These are phyloP conservation scores for Kazachstania bromeliacearum DNA, from an alignment of 805 yeast species.

Conservation along the genomic window DNA sequence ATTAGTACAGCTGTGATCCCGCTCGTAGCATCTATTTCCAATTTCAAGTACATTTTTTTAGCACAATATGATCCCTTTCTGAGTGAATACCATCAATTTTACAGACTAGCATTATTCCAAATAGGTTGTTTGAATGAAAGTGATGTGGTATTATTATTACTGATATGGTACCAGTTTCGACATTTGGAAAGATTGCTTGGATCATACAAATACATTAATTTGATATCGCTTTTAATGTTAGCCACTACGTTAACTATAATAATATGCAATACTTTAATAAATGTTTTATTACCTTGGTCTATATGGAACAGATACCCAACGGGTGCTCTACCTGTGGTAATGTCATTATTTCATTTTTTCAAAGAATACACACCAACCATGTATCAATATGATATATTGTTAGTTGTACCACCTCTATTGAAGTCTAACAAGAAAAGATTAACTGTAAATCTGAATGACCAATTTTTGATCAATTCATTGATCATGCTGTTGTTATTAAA, in stretches of 20 bases:
- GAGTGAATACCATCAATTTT: constrained; percentile 45
- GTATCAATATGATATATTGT: constrained; percentile 33
- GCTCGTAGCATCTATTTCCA: constrained; percentile 21
- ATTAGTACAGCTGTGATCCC: constrained; percentile 19
- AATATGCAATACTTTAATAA: constrained; percentile 26
- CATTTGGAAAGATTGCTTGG: constrained; percentile 51
- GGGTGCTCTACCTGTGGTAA: constrained; percentile 36
- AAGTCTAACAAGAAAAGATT: constrained; percentile 3
- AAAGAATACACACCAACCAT: constrained; percentile 34
- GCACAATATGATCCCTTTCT: constrained; percentile 39
- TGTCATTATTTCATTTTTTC: constrained; percentile 34
- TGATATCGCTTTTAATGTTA: constrained; percentile 35
- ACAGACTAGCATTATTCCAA: constrained; percentile 44
- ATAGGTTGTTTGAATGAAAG: constrained; percentile 49
- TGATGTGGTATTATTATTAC: constrained; percentile 39
- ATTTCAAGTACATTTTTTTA: constrained; percentile 22
- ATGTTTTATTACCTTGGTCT: constrained; percentile 28
- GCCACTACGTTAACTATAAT: constrained; percentile 40
- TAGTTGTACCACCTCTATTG: constrained; percentile 19
- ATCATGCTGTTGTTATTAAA: constrained; percentile 34
- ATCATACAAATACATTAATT: constrained; percentile 41
- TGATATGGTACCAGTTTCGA: constrained; percentile 44
- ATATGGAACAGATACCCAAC: constrained; percentile 34
- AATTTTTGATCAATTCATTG: constrained; percentile 25
- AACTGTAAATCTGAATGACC: constrained; percentile 25